phyloP scores from a whole-genome alignment of 225 moss, liverwort and hornwort species.

The Lunularia cruciata region DNA sequence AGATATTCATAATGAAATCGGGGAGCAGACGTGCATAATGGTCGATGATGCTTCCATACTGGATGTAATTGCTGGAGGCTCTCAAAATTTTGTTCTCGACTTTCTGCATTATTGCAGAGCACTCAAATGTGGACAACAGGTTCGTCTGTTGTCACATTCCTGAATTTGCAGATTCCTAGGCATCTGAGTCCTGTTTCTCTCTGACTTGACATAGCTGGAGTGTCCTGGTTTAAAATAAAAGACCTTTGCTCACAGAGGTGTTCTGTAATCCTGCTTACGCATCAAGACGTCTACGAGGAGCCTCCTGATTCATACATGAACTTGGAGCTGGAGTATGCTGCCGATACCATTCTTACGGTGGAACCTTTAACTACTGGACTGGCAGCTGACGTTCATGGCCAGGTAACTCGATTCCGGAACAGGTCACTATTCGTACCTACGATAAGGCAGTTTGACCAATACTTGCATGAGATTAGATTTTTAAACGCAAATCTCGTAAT shows the following conservation, averaged over 20 bases:
- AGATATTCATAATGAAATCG: conserved; percentile 36
- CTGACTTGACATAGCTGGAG: background rate
- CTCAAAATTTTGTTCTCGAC: conserved; percentile 57
- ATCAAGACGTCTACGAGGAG: conserved; percentile 54
- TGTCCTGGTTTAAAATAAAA: no score
- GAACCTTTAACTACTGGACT: conserved; percentile 69
- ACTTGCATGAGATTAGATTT: background rate
- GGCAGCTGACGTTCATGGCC: conserved; percentile 83
- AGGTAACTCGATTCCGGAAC: conserved; percentile 37
- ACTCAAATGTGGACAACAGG: conserved; percentile 50
- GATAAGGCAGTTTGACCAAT: background rate
- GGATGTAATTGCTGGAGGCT: conserved; percentile 71
- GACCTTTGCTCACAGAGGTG: conserved; percentile 50
- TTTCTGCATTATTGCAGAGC: conserved; percentile 89
- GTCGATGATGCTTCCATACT: conserved; percentile 81
- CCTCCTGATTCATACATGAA: conserved; percentile 36
- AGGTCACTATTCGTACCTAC: background rate
- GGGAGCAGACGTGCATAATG: conserved; percentile 47
- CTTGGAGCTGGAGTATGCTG: conserved; percentile 65
- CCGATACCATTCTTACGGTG: conserved; percentile 68
- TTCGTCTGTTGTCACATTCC: conserved; percentile 14
- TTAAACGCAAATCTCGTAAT: background rate
- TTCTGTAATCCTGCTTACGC: conserved; percentile 74
- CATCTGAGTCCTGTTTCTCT: conserved; percentile 16
- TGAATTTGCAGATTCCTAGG: background rate